These are phyloP conservation scores for Pythium plurisporium DNA, from an alignment of 352 stramenopile species.

Conservation along the genomic window DNA sequence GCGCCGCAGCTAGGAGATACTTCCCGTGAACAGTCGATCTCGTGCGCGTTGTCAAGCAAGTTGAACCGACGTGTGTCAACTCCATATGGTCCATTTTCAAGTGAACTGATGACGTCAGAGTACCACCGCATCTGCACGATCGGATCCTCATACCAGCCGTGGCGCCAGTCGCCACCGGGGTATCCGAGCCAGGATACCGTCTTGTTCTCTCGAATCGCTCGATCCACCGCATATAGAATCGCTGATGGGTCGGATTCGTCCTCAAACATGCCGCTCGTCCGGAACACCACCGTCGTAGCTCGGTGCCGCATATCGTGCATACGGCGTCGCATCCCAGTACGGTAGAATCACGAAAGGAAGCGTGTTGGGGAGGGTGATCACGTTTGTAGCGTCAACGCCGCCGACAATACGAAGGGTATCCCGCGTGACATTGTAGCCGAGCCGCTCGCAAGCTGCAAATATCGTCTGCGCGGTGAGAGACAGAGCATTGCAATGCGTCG, in stretches of 20 bases:
- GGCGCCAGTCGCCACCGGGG: slow-evolving; percentile 23
- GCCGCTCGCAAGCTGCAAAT: not conserved
- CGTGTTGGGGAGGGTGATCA: no score
- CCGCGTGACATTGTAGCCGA: slow-evolving; percentile 25
- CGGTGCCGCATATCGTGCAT: slow-evolving; percentile 13
- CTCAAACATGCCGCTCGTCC: slow-evolving; percentile 11
- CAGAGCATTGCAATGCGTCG: slow-evolving; percentile 13
- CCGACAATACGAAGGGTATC: slow-evolving; percentile 16
- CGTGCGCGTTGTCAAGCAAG: not conserved
- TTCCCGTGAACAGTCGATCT: not conserved
- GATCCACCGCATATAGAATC: not conserved
- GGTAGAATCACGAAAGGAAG: no score
- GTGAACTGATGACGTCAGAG: slow-evolving; percentile 16
- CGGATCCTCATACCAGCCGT: slow-evolving; percentile 28
- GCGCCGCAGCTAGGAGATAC: not conserved
- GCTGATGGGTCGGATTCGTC: not conserved
- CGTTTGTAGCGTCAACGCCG: slow-evolving; percentile 17
- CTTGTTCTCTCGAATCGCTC: slow-evolving; percentile 8
- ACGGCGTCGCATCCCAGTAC: slow-evolving; percentile 21
- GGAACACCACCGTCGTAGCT: slow-evolving; percentile 21
- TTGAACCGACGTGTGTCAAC: slow-evolving; percentile 17
- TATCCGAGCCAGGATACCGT: slow-evolving; percentile 20
- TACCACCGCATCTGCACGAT: slow-evolving; percentile 11
- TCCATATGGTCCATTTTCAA: not conserved
- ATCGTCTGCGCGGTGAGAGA: slow-evolving; percentile 6